phyloP scores from a whole-genome alignment of 495 filamentous ascomycete genomes.

The Aspergillus wentii region DNA sequence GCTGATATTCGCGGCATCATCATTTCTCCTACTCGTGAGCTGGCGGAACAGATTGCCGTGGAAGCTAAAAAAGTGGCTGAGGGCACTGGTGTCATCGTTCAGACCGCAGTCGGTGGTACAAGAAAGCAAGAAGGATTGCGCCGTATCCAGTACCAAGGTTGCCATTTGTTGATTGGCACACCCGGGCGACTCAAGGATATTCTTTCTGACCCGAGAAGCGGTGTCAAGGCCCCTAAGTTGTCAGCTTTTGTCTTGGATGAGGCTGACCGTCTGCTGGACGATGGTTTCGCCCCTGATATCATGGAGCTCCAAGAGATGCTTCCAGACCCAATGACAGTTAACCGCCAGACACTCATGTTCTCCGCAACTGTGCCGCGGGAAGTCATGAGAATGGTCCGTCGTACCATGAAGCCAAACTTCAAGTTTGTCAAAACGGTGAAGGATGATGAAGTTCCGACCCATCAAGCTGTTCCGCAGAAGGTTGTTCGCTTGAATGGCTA shows the following conservation, averaged over 20 bases:
- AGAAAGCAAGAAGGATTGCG: slow-evolving; percentile 59
- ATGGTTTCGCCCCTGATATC: slow-evolving; percentile 81
- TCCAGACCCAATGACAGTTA: slow-evolving; percentile 53
- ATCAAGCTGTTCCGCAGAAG: slow-evolving; percentile 77
- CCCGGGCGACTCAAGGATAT: slow-evolving; percentile 87
- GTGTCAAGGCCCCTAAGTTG: slow-evolving; percentile 68
- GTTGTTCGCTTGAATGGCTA: slow-evolving; percentile 57
- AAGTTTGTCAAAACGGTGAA: slow-evolving; percentile 79
- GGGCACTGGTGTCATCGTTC: slow-evolving; percentile 67
- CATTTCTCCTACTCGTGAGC: slow-evolving; percentile 89
- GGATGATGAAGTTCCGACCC: slow-evolving; percentile 76
- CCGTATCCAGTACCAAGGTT: slow-evolving; percentile 65
- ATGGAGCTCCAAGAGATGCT: slow-evolving; percentile 61
- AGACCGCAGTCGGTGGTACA: slow-evolving; percentile 86
- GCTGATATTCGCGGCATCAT: slow-evolving; percentile 83
- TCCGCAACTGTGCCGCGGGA: slow-evolving; percentile 86
- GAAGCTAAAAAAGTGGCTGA: slow-evolving; percentile 70
- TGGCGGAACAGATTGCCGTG: slow-evolving; percentile 88
- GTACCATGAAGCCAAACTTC: slow-evolving; percentile 66
- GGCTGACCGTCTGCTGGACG: slow-evolving; percentile 86
- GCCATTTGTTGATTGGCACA: slow-evolving; percentile 86
- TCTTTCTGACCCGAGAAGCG: slow-evolving; percentile 59
- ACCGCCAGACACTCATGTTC: slow-evolving; percentile 87
- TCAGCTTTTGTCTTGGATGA: slow-evolving; percentile 87
- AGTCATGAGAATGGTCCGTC: slow-evolving; percentile 72